Conservation (phyloP, 1,284 basidiomycete genomes). For the Cryptococcus wingfieldii region DNA sequence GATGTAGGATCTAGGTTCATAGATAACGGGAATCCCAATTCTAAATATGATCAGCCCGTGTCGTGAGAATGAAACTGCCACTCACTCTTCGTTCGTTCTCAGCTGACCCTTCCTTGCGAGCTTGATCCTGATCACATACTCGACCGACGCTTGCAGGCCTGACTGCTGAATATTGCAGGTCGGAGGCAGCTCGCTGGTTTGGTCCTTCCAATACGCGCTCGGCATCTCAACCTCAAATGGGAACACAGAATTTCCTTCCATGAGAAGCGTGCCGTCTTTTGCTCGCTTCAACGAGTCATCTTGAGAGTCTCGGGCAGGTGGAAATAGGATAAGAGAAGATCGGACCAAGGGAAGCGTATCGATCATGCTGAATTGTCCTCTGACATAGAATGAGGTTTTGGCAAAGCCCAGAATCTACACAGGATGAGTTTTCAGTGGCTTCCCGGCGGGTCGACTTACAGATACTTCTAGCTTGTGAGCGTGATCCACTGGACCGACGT, state of each 20-base stretch:
- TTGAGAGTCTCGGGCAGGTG: conserved; percentile 5
- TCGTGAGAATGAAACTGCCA: background rate
- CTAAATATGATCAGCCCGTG: conserved; percentile 9
- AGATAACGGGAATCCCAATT: conserved; percentile 29
- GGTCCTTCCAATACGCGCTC: conserved; percentile 19
- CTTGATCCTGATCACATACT: conserved; percentile 32
- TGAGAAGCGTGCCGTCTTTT: conserved; percentile 16
- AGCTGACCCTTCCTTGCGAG: conserved; percentile 26
- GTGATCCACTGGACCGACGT: conserved; percentile 33
- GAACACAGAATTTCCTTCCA: conserved; percentile 21
- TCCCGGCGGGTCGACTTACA: conserved; percentile 16
- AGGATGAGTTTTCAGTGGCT: background rate
- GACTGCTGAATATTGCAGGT: conserved; percentile 27
- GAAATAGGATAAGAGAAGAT: conserved; percentile 17
- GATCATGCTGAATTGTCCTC: conserved; percentile 36
- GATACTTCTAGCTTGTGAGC: conserved; percentile 26
- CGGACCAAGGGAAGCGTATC: conserved; percentile 32
- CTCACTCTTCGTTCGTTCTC: conserved; percentile 36
- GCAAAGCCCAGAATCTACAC: conserved; percentile 28
- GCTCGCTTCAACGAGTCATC: background rate
- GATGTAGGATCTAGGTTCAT: conserved; percentile 32
- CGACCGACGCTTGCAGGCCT: conserved; percentile 32
- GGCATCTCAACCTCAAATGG: conserved; percentile 33
- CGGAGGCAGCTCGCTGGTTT: conserved; percentile 26
- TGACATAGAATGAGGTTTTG: conserved; percentile 30